Percentiles rank a stretch among this genome's conserved stretches.
These are phyloP conservation scores for Lanmaoa pseudosensibilis DNA, from an alignment of 768 basidiomycete genomes.

Conservation along the genomic window DNA sequence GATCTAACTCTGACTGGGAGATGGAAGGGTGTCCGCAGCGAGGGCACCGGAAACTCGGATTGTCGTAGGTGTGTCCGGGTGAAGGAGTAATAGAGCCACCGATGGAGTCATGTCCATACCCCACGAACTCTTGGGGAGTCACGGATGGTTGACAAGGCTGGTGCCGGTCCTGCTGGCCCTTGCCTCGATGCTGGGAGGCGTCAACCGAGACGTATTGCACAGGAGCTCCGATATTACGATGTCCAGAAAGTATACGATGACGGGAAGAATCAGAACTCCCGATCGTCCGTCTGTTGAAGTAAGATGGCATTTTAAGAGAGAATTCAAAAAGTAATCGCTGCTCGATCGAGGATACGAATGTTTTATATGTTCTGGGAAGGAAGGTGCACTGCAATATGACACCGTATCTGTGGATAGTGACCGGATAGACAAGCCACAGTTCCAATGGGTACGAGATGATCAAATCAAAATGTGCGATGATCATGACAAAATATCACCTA, in stretches of 20 bases:
- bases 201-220: background rate
- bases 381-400: background rate
- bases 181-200: background rate
- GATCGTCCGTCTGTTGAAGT: slow-evolving; percentile 4
- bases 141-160: background rate
- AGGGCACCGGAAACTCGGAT: slow-evolving; percentile 2
- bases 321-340: background rate
- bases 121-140: background rate
- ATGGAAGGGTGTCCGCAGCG: slow-evolving; percentile 14
- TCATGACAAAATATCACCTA: background rate
- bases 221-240: background rate
- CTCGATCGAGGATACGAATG: background rate
- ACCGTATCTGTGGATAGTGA: background rate
- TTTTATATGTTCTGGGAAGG: slow-evolving; percentile 4
- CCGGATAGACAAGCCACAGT: background rate
- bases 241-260: background rate
- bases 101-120: background rate
- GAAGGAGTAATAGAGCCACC: slow-evolving; percentile 3
- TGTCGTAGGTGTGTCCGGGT: background rate
- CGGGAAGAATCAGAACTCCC: background rate
- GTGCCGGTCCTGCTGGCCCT: background rate
- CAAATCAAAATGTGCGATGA: background rate
- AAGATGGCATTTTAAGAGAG: slow-evolving; percentile 3
- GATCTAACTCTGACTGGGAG: slow-evolving; percentile 8
- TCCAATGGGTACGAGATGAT: background rate